A percentile compares a stretch with the other conserved stretches of the same genome.
Conservation (phyloP, 352 stramenopile genomes). For the Blastocystis sp. region DNA sequence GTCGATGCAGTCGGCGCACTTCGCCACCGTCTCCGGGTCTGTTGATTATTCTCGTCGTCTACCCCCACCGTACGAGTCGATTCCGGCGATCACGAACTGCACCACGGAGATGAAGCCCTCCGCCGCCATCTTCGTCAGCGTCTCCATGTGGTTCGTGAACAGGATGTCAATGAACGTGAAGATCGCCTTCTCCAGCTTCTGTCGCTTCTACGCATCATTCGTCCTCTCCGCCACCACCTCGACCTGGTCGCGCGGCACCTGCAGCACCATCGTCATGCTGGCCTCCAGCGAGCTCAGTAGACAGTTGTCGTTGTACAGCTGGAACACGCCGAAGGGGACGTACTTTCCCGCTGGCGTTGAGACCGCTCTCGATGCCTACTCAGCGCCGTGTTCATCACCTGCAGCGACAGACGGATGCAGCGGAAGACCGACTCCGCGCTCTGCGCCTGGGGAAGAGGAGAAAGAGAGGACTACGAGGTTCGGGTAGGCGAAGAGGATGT, state of each 20-base stretch:
- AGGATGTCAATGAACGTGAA: constrained; percentile 54
- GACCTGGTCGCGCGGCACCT: not conserved
- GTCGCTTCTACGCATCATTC: constrained; percentile 26
- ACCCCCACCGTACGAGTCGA: constrained; percentile 30
- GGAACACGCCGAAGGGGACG: constrained; percentile 52
- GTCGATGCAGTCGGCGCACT: constrained; percentile 50
- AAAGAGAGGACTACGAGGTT: not conserved
- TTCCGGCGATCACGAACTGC: constrained; percentile 23
- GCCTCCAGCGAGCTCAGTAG: constrained; percentile 3
- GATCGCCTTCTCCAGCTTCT: constrained; percentile 40
- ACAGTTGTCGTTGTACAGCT: constrained; percentile 47
- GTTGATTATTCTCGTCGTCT: not conserved
- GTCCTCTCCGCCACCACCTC: not conserved
- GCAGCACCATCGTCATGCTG: constrained; percentile 43
- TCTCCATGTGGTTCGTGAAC: constrained; percentile 54
- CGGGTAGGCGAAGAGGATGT: not conserved
- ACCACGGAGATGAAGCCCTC: constrained; percentile 54
- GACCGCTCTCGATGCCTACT: not conserved
- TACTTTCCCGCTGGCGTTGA: constrained; percentile 45
- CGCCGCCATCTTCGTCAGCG: constrained; percentile 23
- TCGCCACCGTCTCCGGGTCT: constrained; percentile 45
- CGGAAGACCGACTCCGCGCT: not conserved
- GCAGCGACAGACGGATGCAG: not conserved
- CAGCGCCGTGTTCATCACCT: constrained; percentile 40
- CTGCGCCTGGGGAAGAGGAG: not conserved